These are phyloP conservation scores for Endocalyx cinctus DNA, from an alignment of 2,329 filamentous ascomycete species.

Conservation along the genomic window DNA sequence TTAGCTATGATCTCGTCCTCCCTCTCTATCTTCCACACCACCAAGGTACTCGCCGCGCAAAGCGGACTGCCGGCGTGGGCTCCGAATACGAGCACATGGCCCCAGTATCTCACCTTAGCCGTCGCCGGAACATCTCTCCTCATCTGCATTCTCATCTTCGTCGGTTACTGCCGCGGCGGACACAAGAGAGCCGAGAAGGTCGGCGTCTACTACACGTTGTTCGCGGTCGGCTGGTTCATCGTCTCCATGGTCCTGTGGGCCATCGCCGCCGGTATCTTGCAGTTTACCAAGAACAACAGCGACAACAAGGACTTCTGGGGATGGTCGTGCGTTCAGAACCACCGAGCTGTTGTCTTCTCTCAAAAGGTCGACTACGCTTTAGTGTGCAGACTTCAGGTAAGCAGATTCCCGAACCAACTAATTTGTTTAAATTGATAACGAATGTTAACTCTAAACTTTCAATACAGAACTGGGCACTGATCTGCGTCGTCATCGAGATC, in stretches of 20 bases:
- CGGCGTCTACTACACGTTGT: conserved; percentile 90
- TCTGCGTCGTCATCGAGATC: conserved; percentile 96
- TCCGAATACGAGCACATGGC: conserved; percentile 73
- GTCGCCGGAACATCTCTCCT: conserved; percentile 77
- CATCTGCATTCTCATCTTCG: conserved; percentile 75
- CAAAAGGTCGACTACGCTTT: conserved; percentile 84
- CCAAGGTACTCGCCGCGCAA: conserved; percentile 66
- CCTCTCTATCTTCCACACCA: conserved; percentile 88
- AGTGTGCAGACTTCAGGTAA: conserved; percentile 80
- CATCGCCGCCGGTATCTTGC: conserved; percentile 76
- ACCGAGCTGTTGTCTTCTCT: conserved; percentile 69
- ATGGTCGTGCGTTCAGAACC: conserved; percentile 93
- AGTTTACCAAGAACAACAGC: conserved; percentile 68
- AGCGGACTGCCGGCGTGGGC: conserved; percentile 87
- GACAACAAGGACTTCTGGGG: conserved; percentile 91
- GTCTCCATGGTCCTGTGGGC: conserved; percentile 92
- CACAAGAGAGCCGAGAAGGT: conserved; percentile 88
- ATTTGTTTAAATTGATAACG: too few relatives aligned
- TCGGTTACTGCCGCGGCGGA: conserved; percentile 82
- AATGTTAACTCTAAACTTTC: too few relatives aligned
- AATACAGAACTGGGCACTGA: conserved; percentile 86
- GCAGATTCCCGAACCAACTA: too few relatives aligned
- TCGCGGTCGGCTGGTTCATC: conserved; percentile 90
- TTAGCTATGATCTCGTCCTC: conserved; percentile 85
- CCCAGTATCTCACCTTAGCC: conserved; percentile 76